Percentiles rank a stretch among this genome's conserved stretches.
These are phyloP conservation scores for Botryosphaeria dothidea DNA, from an alignment of 2,329 filamentous ascomycete species.

Conservation along the genomic window DNA sequence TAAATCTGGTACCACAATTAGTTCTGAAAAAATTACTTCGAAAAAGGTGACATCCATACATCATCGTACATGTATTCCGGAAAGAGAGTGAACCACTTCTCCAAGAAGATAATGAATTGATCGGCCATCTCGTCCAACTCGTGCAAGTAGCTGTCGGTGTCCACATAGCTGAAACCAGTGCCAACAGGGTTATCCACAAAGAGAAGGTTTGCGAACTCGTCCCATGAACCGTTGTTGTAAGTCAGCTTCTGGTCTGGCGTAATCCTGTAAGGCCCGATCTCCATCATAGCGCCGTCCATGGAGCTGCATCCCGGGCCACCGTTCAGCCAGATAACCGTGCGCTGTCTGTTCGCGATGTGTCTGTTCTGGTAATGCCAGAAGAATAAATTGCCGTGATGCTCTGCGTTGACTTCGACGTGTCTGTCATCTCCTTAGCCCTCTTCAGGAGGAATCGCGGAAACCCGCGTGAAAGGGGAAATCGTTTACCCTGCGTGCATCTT, in stretches of 20 bases:
- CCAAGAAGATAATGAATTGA: conserved; percentile 84
- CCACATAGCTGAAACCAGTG: conserved; percentile 93
- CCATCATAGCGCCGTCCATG: conserved; percentile 95
- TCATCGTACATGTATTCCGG: conserved; percentile 91
- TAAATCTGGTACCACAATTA: conserved; percentile 65
- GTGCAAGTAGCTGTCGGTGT: conserved; percentile 81
- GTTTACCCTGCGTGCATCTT: conserved; percentile 97
- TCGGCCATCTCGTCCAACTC: conserved; percentile 87
- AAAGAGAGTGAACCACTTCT: conserved; percentile 88
- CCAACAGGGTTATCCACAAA: conserved; percentile 98
- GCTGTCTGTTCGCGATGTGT: conserved; percentile 87
- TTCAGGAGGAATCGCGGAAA: background rate
- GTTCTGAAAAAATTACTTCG: conserved; percentile 21
- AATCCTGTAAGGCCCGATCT: conserved; percentile 89
- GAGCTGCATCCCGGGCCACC: conserved; percentile 96
- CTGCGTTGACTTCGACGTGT: conserved; percentile 85
- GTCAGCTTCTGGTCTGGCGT: conserved; percentile 70
- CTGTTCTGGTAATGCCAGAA: conserved; percentile 98
- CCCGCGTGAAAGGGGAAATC: conserved; percentile 13
- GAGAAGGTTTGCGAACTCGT: conserved; percentile 94
- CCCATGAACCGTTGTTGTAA: conserved; percentile 94
- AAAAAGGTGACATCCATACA: conserved; percentile 62
- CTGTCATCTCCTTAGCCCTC: conserved; percentile 47
- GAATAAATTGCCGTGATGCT: conserved; percentile 90
- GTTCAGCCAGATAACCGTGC: conserved; percentile 95